Percentiles rank a stretch among this genome's conserved stretches.
These are phyloP conservation scores for Solanum infundibuliforme DNA, from an alignment of 257 asterid species.

Conservation along the genomic window DNA sequence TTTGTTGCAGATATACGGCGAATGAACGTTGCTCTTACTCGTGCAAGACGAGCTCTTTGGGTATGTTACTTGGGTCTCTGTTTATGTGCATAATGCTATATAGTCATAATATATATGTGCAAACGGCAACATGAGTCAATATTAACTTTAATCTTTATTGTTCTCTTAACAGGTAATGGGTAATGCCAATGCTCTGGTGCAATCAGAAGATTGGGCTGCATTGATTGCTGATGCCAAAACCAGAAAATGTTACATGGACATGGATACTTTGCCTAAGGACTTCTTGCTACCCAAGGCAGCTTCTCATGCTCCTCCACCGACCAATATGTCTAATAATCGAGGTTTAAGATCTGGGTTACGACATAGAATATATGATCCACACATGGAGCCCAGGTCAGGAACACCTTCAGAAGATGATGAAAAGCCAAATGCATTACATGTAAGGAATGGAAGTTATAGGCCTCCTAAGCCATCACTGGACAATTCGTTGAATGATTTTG, in stretches of 20 bases:
- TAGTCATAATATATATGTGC: not conserved
- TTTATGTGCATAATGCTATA: not conserved
- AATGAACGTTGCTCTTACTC: constrained; percentile 96
- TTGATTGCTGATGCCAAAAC: constrained; percentile 72
- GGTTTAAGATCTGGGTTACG: constrained; percentile 65
- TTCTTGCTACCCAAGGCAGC: constrained; percentile 44
- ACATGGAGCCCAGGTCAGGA: constrained; percentile 73
- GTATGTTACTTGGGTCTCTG: constrained; percentile 20
- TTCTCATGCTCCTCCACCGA: constrained; percentile 27
- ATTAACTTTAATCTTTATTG: constrained; percentile 1
- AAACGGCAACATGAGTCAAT: not conserved
- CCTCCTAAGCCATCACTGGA: constrained; percentile 46
- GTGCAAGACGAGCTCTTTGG: constrained; percentile 99
- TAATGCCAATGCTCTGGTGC: constrained; percentile 68
- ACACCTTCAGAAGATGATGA: constrained; percentile 96
- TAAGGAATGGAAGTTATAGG: constrained; percentile 63
- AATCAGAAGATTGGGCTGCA: constrained; percentile 97
- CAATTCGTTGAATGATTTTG: constrained; percentile 49
- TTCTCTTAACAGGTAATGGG: constrained; percentile 72
- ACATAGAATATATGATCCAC: constrained; percentile 64
- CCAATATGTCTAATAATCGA: constrained; percentile 45
- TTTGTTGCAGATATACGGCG: constrained; percentile 97
- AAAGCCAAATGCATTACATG: constrained; percentile 34
- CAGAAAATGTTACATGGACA: constrained; percentile 77
- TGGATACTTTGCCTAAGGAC: constrained; percentile 90